Base-by-base conservation (phyloP, 2,329 filamentous ascomycete species). In the Penicillium capsulatum region DNA sequence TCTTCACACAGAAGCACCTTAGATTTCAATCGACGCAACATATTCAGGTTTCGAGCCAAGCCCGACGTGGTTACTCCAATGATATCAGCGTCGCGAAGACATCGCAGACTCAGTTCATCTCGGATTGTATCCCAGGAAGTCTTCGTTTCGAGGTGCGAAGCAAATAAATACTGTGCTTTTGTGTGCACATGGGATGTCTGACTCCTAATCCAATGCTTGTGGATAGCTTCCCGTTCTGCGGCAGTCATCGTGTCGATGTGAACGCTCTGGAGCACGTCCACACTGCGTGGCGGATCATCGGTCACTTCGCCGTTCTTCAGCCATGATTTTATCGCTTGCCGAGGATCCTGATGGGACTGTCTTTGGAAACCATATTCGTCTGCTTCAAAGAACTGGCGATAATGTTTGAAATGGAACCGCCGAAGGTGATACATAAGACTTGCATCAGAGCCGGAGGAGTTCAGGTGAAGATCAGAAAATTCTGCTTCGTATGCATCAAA, bases 1-100 rank as follows among this genome's bases (percentile, higher is more conserved):
- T 86, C 82, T 55, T 86, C 82, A 22, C 77, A 83, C 1, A 86
- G 56, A 11, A 86, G 11, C 13, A 44, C 44, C 7, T 42, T 51
- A 15, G 38, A 8, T 11, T 33, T 16, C 15, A 50, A 0, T 1
- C 40, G 35, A 2, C 42, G 49, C 0, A 51, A 4, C 32, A 34
- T 50, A 13, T 51, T 17, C 5, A 50, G 17, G 16, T 42, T n/a
- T 1, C 42, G 42, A 3, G 42, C 38, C 9, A 50, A 39, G 5
- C 30, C 30, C 13, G 37, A 38, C 0, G 42, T 51, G 2, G 49
- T 51, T 17, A 50, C 29, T 6, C 49, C 47, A 2, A 51, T 9
- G 0, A 51, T 36, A 15, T 50, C 47, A 3, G 42, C 49, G 26
- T 39, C 4, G 3, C 32, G 36, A 13, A 42, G 26, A 6, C 30